Evolutionary conservation across 495 filamentous ascomycete species (phyloP), one percentile per base, ranked within the genome.

Genomic region (Pyrenula aspistea): DNA sequence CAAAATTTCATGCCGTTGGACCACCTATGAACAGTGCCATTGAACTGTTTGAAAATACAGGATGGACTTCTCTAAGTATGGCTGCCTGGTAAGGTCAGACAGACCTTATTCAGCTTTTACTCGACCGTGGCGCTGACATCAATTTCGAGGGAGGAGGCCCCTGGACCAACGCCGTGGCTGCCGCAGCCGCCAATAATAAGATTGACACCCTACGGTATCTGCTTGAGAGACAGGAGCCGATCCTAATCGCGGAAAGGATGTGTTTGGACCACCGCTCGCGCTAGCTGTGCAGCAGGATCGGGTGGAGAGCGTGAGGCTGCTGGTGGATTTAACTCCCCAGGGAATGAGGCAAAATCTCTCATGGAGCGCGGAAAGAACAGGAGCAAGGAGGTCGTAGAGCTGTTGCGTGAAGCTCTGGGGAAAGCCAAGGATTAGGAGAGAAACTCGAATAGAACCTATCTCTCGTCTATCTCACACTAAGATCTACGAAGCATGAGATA

Each of bases 61-160:
- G 25, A 2, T 24, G 50, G 2, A 57, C 47, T 50, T 22, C 22
- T 1, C 50, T 60, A 24, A n/a, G 8, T 2, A 3, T 8, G 2
- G 58, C 58, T 22, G 58, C 58, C 10, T 0, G 1, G 4, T 12
- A 23, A 31, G 36, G 23, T 48, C 49, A 57, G 4, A 23, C 15
- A 12, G 51, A 11, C 2, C 3, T 24, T 2, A 23, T 60, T 15
- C 20, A 57, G 36, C 22, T 23, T 1, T 55, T 60, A 25, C 23
- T 60, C 24, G n/a, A 49, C 3, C 22, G 42, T 0, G 59, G 61
- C 2, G 47, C 53, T 0, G 25, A 61, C 47, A 54, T 62, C 21
- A 36, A 56, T 49, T 42, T 42, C 31, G 31, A 42, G 31, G 31
- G 31, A 42, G 31, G 31, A 42, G 31, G 31, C 15, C 31, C 31